phyloP scores from a whole-genome alignment of 192 early-diverging fungal species.

The Rhizophagus prolifer region DNA sequence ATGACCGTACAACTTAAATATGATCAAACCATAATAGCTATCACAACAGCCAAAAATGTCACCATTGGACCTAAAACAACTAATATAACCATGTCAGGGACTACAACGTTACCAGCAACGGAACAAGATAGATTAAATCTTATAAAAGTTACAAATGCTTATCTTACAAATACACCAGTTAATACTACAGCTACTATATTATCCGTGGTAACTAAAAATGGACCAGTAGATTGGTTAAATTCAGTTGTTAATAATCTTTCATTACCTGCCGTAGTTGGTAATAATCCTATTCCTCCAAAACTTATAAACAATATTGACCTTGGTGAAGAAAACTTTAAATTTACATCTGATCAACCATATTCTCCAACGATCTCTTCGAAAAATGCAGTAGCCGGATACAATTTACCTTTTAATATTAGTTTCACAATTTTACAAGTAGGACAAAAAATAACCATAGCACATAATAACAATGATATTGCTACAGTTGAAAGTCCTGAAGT shows the following conservation, averaged over 20 bases:
- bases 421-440: neutral
- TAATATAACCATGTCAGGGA: constrained; percentile 38
- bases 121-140: neutral
- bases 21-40: constrained; percentile 32
- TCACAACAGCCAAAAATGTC: constrained; percentile 29
- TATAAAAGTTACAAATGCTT: constrained; percentile 37
- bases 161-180: constrained; percentile 40
- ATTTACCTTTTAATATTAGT: constrained; percentile 50
- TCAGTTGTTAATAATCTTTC: neutral
- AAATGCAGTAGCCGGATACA: constrained; percentile 39
- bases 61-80: constrained; percentile 33
- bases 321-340: constrained; percentile 46
- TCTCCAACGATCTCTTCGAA: constrained; percentile 39
- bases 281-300: constrained; percentile 27
- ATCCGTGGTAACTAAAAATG: constrained; percentile 36
- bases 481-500: neutral
- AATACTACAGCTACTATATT: constrained; percentile 48
- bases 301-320: constrained; percentile 50
- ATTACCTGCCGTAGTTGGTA: neutral
- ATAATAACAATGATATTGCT: neutral
- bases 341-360: constrained; percentile 41
- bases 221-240: constrained; percentile 43
- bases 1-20: constrained; percentile 33
- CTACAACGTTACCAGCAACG: constrained; percentile 27
- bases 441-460: neutral